Evolutionary conservation across 176 grass and related monocot species (phyloP).

Genomic region (Oryza brachyantha): DNA sequence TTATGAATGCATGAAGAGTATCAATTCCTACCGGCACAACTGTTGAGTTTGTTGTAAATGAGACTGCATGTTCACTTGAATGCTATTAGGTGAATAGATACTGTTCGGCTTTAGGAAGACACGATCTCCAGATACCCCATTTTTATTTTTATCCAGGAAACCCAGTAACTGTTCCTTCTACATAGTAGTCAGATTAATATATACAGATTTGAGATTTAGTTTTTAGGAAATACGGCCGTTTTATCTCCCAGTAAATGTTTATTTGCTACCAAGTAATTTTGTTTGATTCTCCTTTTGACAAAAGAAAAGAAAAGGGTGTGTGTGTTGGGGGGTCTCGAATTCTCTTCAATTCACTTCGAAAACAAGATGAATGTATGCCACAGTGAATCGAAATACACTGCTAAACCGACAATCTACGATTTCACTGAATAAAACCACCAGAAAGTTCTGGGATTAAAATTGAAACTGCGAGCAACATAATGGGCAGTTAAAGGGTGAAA

Average conservation of each 20-base stretch:
- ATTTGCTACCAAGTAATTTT: neutral
- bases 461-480: neutral
- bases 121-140: neutral
- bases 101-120: neutral
- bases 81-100: neutral
- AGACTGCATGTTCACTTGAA: neutral
- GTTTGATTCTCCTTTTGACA: neutral
- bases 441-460: neutral
- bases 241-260: neutral
- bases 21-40: neutral
- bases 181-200: neutral
- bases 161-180: neutral
- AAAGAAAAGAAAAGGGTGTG: no score
- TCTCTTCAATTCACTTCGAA: neutral
- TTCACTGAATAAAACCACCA: neutral
- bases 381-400: no score
- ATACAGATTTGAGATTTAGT: neutral
- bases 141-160: neutral
- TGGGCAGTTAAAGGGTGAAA: neutral
- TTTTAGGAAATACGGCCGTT: neutral
- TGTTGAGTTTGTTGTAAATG: constrained; percentile 17
- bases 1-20: neutral
- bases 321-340: no score
- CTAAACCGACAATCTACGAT: no score
- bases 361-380: neutral